These are phyloP conservation scores for Globisporangium perplexum DNA, from an alignment of 352 stramenopile species.

Conservation along the genomic window DNA sequence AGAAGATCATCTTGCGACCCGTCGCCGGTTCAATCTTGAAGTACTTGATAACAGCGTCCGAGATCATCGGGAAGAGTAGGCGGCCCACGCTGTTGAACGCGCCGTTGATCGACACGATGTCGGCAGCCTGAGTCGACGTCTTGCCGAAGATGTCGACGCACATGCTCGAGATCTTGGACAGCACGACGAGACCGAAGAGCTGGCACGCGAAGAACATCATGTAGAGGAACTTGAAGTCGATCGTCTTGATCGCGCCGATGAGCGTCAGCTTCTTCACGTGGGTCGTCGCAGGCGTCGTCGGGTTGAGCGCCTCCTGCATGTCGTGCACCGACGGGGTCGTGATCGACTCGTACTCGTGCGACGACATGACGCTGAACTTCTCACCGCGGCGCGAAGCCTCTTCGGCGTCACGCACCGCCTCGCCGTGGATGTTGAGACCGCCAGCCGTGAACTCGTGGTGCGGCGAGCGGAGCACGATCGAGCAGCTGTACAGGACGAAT, in stretches of 20 bases:
- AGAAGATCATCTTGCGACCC: constrained; percentile 54
- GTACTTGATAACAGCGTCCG: constrained; percentile 31
- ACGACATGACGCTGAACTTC: constrained; percentile 38
- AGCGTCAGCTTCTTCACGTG: constrained; percentile 47
- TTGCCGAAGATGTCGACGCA: constrained; percentile 47
- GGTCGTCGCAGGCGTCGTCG: constrained; percentile 23
- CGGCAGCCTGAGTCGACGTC: constrained; percentile 23
- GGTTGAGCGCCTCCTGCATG: constrained; percentile 22
- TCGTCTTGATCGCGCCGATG: constrained; percentile 44
- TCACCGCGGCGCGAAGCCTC: constrained; percentile 25
- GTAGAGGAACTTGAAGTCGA: constrained; percentile 61
- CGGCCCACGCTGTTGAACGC: constrained; percentile 52
- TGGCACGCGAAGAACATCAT: constrained; percentile 65
- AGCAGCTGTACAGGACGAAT: constrained; percentile 30
- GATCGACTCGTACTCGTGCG: constrained; percentile 41
- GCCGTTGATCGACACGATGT: constrained; percentile 58
- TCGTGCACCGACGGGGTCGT: constrained; percentile 25
- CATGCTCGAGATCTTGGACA: constrained; percentile 56
- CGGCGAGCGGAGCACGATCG: constrained; percentile 39
- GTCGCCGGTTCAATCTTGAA: constrained; percentile 46
- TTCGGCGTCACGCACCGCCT: constrained; percentile 29
- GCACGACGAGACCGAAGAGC: constrained; percentile 57
- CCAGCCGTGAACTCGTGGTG: constrained; percentile 36
- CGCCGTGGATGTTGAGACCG: constrained; percentile 61
- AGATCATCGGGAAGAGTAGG: constrained; percentile 39